phyloP scores from a whole-genome alignment of 345 rosid species.

The Salix exigua region DNA sequence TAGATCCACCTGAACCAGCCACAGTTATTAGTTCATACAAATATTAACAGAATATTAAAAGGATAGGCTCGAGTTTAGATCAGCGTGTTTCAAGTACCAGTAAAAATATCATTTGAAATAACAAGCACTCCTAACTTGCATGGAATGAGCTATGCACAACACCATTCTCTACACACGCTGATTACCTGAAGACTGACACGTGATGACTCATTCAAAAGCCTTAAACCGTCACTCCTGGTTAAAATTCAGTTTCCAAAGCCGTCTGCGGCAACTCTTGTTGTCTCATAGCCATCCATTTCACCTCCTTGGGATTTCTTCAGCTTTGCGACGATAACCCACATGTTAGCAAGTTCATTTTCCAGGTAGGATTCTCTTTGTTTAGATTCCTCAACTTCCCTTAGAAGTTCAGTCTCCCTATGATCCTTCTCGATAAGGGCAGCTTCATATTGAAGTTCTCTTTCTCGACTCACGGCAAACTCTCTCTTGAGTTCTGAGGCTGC shows the following conservation, averaged over 20 bases:
- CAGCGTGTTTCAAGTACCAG: slow-evolving; percentile 1
- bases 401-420: slow-evolving; percentile 73
- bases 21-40: background rate
- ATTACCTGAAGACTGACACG: background rate
- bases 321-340: slow-evolving; percentile 98
- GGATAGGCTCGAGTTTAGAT: background rate
- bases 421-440: slow-evolving; percentile 77
- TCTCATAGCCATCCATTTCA: slow-evolving; percentile 43
- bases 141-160: slow-evolving; percentile 18
- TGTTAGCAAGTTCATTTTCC: slow-evolving; percentile 96
- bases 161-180: slow-evolving; percentile 19
- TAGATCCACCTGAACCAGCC: background rate
- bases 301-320: slow-evolving; percentile 64
- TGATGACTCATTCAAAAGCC: background rate
- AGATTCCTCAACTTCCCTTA: slow-evolving; percentile 79
- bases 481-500: slow-evolving; percentile 66
- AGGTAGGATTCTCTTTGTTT: slow-evolving; percentile 90
- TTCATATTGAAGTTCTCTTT: slow-evolving; percentile 82
- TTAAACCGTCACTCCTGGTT: background rate
- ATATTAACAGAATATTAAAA: background rate
- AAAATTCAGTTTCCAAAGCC: slow-evolving; percentile 25
- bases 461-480: slow-evolving; percentile 70
- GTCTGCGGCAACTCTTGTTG: slow-evolving; percentile 18
- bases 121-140: slow-evolving; percentile 19
- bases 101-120: slow-evolving; percentile 4